Evolutionary conservation across 148 eudicot species (phyloP).

Genomic region (Vaccinium corymbosum): DNA sequence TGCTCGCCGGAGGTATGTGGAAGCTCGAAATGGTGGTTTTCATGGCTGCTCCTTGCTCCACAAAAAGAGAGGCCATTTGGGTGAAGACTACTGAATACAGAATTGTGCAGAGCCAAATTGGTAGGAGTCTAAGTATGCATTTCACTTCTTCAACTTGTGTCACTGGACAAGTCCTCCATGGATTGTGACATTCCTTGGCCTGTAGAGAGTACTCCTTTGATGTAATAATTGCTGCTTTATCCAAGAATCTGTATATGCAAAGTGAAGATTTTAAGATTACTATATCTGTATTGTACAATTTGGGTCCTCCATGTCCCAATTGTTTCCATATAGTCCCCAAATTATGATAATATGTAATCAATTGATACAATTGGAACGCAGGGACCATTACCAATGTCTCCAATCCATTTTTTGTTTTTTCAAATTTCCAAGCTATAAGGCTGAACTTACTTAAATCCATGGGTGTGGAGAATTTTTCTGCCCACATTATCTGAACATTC

Average conservation of each 20-base stretch:
- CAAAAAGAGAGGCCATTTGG: slow-evolving; percentile 74
- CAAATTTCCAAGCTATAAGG: not conserved
- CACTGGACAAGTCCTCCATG: slow-evolving; percentile 56
- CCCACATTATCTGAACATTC: slow-evolving; percentile 31
- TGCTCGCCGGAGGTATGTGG: slow-evolving; percentile 67
- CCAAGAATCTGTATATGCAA: slow-evolving; percentile 43
- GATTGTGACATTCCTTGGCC: slow-evolving; percentile 15
- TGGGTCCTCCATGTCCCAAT: not conserved
- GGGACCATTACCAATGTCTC: not conserved
- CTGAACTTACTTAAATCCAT: slow-evolving; percentile 52
- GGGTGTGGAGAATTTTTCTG: slow-evolving; percentile 52
- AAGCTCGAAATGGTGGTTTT: slow-evolving; percentile 35
- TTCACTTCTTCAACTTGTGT: slow-evolving; percentile 87
- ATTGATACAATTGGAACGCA: not conserved
- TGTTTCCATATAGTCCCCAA: not conserved
- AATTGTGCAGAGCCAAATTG: slow-evolving; percentile 80
- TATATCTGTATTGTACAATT: not conserved
- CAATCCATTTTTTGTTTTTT: not conserved
- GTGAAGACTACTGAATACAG: slow-evolving; percentile 74
- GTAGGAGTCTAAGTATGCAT: slow-evolving; percentile 64
- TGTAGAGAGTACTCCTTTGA: slow-evolving; percentile 19
- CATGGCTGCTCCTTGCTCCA: slow-evolving; percentile 81
- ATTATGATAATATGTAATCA: not conserved
- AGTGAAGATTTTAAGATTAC: not conserved
- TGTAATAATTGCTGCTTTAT: slow-evolving; percentile 52